Percentiles rank a stretch among this genome's conserved stretches.
These are phyloP conservation scores for Anthracocystis walkeri DNA, from an alignment of 1,284 basidiomycete species.

Conservation along the genomic window DNA sequence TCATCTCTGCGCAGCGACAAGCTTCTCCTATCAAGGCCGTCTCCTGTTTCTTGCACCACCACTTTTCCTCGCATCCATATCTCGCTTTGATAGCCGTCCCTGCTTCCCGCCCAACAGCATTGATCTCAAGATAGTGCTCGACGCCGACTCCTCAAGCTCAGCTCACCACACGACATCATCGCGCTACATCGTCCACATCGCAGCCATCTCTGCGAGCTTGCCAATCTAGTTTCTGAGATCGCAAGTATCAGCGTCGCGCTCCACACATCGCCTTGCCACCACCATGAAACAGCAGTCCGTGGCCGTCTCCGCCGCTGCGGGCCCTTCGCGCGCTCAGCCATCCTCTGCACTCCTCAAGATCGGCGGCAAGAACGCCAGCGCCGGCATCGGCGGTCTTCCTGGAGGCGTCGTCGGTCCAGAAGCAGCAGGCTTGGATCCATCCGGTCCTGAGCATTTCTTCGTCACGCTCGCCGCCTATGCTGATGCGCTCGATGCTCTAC, in stretches of 20 bases:
- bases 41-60: not conserved
- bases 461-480: conserved; percentile 68
- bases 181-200: not conserved
- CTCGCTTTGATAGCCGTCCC: not conserved
- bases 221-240: not conserved
- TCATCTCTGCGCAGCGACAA: not conserved
- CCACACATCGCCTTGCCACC: not conserved
- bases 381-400: conserved; percentile 40
- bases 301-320: conserved; percentile 21
- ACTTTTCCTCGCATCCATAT: not conserved
- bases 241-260: not conserved
- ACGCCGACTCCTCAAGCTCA: not conserved
- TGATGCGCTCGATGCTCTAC: conserved; percentile 92
- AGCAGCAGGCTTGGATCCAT: conserved; percentile 46
- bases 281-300: conserved; percentile 31
- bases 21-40: not conserved
- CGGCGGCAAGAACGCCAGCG: conserved; percentile 14
- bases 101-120: not conserved
- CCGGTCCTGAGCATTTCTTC: conserved; percentile 57
- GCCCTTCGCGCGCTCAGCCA: conserved; percentile 29
- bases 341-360: conserved; percentile 17
- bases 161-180: conserved; percentile 1
- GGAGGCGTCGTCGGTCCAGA: conserved; percentile 47
- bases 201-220: not conserved
- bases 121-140: not conserved